Percentiles rank a stretch among this genome's conserved stretches.
phyloP scores from a whole-genome alignment of 2,329 filamentous ascomycete genomes.

The Aplosporella prunicola region DNA sequence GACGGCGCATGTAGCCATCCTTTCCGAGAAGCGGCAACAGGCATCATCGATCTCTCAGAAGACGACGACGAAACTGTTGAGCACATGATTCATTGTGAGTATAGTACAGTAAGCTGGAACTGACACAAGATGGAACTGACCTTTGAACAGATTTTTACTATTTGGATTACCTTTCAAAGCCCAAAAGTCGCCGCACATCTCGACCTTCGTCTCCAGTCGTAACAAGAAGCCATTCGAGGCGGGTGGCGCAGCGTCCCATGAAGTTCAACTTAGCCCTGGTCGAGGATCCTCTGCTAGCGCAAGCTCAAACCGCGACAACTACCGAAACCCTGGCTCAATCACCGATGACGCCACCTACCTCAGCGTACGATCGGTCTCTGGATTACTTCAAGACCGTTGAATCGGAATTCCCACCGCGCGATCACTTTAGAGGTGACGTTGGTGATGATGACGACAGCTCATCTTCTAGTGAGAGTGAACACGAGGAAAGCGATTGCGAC shows the following conservation, averaged over 20 bases:
- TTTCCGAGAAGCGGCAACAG: slow-evolving; percentile 28
- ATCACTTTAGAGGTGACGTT: background rate
- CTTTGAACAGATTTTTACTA: slow-evolving; percentile 36
- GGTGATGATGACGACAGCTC: background rate
- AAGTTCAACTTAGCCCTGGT: slow-evolving; percentile 23
- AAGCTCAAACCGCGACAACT: slow-evolving; percentile 9
- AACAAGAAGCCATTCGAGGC: no score
- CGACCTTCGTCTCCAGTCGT: slow-evolving; percentile 22
- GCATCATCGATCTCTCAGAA: slow-evolving; percentile 30
- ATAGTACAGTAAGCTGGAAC: no score
- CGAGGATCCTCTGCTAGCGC: slow-evolving; percentile 30
- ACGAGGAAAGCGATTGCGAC: slow-evolving; percentile 26
- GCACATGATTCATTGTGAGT: slow-evolving; percentile 33
- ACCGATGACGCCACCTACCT: slow-evolving; percentile 23
- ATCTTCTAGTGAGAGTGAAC: slow-evolving; percentile 8
- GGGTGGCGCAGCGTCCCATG: no score
- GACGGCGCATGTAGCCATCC: slow-evolving; percentile 31
- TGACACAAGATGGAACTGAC: slow-evolving; percentile 7
- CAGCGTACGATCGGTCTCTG: slow-evolving; percentile 18
- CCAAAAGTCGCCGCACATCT: slow-evolving; percentile 22
- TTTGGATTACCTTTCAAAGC: slow-evolving; percentile 29
- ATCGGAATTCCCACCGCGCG: background rate
- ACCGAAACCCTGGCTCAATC: no score
- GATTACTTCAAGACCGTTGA: no score
- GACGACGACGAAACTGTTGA: slow-evolving; percentile 33